phyloP scores from a whole-genome alignment of 495 filamentous ascomycete genomes.

The Pyrenopolyporus hunteri region DNA sequence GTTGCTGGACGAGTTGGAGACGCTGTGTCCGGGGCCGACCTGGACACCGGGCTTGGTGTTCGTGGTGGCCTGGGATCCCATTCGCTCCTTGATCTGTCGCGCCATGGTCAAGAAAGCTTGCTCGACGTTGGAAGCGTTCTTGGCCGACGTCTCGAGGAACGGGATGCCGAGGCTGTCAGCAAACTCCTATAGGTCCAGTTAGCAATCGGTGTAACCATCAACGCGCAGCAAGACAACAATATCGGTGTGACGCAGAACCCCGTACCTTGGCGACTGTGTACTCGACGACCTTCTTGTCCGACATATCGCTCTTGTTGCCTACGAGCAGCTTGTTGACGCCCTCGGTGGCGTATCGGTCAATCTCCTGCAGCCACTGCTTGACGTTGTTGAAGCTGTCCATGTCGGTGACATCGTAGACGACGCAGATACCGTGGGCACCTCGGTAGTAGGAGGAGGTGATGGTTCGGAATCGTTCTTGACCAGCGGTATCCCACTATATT shows the following conservation, averaged over 20 bases:
- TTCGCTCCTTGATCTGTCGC: slow-evolving; percentile 98
- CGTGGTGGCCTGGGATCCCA: slow-evolving; percentile 91
- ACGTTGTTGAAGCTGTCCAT: slow-evolving; percentile 99
- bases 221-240: not conserved
- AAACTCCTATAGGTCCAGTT: slow-evolving; percentile 73
- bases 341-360: slow-evolving; percentile 97
- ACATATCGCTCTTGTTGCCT: slow-evolving; percentile 99
- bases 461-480: slow-evolving; percentile 98
- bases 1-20: slow-evolving; percentile 85
- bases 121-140: slow-evolving; percentile 99
- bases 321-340: slow-evolving; percentile 99
- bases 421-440: slow-evolving; percentile 97
- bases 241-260: slow-evolving; percentile 6
- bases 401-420: slow-evolving; percentile 99
- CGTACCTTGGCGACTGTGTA: slow-evolving; percentile 98
- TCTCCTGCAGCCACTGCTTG: slow-evolving; percentile 99
- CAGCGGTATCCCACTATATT: slow-evolving; percentile 94
- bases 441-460: slow-evolving; percentile 99
- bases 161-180: slow-evolving; percentile 98
- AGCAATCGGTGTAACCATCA: slow-evolving; percentile 18
- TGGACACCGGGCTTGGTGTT: slow-evolving; percentile 99
- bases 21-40: slow-evolving; percentile 90
- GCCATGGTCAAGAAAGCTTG: slow-evolving; percentile 99
- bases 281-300: slow-evolving; percentile 99
- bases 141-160: slow-evolving; percentile 99